These are phyloP conservation scores for Mortierella hygrophila DNA, from an alignment of 192 early-diverging fungal species.

Conservation along the genomic window DNA sequence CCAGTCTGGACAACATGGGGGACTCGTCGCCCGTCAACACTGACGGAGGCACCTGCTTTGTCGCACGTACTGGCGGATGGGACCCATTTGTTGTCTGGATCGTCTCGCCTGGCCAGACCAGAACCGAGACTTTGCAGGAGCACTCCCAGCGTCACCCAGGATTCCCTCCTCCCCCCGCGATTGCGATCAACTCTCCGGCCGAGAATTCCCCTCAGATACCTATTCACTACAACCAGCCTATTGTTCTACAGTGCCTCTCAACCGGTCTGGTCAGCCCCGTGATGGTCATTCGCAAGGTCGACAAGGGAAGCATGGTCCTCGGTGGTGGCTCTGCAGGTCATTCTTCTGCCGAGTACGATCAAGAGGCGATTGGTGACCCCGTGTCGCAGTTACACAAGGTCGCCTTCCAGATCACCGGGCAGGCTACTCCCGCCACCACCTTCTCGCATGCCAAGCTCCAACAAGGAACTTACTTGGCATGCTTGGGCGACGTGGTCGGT, in stretches of 20 bases:
- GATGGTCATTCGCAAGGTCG: slow-evolving; percentile 87
- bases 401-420: slow-evolving; percentile 82
- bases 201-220: slow-evolving; percentile 67
- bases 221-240: slow-evolving; percentile 88
- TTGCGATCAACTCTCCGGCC: slow-evolving; percentile 75
- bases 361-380: slow-evolving; percentile 80
- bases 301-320: slow-evolving; percentile 84
- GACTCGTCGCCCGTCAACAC: slow-evolving; percentile 45
- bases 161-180: slow-evolving; percentile 82
- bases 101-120: slow-evolving; percentile 71
- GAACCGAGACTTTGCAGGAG: slow-evolving; percentile 65
- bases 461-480: slow-evolving; percentile 77
- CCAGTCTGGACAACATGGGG: slow-evolving; percentile 36
- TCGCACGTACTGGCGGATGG: slow-evolving; percentile 83
- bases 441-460: slow-evolving; percentile 51
- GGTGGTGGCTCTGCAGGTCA: slow-evolving; percentile 68
- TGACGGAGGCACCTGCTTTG: slow-evolving; percentile 75
- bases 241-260: slow-evolving; percentile 89
- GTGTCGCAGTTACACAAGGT: slow-evolving; percentile 94
- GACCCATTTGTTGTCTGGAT: slow-evolving; percentile 91
- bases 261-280: slow-evolving; percentile 87
- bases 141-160: slow-evolving; percentile 66
- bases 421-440: slow-evolving; percentile 47
- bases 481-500: slow-evolving; percentile 82
- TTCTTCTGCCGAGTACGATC: slow-evolving; percentile 50